phyloP scores from a whole-genome alignment of 768 basidiomycete species.

The Mycena maculata region DNA sequence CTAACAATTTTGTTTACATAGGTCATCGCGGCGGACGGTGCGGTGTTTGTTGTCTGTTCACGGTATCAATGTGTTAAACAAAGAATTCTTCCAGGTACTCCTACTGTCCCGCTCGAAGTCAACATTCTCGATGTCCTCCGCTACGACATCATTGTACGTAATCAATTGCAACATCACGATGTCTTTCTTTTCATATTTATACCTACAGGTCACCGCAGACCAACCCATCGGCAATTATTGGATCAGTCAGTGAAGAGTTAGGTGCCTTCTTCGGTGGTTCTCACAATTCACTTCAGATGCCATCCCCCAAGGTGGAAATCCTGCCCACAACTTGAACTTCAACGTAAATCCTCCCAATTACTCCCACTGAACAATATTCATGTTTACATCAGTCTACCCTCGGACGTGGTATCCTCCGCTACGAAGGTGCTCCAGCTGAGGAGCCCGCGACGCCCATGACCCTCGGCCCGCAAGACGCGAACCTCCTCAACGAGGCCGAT shows the following conservation, averaged over 20 bases:
- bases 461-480: conserved; percentile 26
- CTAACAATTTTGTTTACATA: background rate
- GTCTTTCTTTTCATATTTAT: background rate
- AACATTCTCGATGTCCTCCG: conserved; percentile 48
- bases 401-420: conserved; percentile 51
- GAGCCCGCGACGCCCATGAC: conserved; percentile 47
- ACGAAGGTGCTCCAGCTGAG: conserved; percentile 46
- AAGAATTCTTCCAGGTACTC: conserved; percentile 38
- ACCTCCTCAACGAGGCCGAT: conserved; percentile 15
- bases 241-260: conserved; percentile 51
- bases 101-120: background rate
- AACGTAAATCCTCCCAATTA: conserved; percentile 30
- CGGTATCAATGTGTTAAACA: background rate
- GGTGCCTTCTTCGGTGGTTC: background rate
- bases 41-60: background rate
- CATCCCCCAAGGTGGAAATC: conserved; percentile 43
- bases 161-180: background rate
- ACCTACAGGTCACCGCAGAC: conserved; percentile 49
- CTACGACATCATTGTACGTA: conserved; percentile 54
- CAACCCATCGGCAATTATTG: conserved; percentile 62
- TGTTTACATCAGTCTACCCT: conserved; percentile 21
- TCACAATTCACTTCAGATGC: conserved; percentile 8
- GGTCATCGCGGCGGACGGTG: conserved; percentile 23
- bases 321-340: conserved; percentile 42
- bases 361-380: background rate